These are phyloP conservation scores for Pythium aristosporum DNA, from an alignment of 352 stramenopile species.

Conservation along the genomic window DNA sequence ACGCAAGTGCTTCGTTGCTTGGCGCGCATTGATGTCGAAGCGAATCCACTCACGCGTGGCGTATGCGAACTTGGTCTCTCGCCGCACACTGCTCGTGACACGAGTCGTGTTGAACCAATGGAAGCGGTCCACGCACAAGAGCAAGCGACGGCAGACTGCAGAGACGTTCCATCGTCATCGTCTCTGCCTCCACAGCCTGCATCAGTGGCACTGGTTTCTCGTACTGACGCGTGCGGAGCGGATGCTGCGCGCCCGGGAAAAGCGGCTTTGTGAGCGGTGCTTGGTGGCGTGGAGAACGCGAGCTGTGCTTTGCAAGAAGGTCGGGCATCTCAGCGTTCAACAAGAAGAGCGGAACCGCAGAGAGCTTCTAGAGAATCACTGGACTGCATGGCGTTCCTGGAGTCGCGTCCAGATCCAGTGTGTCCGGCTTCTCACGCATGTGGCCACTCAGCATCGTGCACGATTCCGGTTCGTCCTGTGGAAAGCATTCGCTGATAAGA, in stretches of 20 bases:
- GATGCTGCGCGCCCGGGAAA: constrained; percentile 39
- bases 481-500: constrained; percentile 38
- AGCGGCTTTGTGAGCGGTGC: constrained; percentile 23
- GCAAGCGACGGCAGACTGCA: constrained; percentile 12
- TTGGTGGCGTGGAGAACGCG: constrained; percentile 53
- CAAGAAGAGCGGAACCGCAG: constrained; percentile 5
- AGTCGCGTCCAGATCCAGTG: constrained; percentile 31
- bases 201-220: constrained; percentile 44
- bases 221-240: constrained; percentile 47
- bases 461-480: constrained; percentile 58
- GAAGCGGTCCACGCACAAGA: constrained; percentile 18
- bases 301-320: constrained; percentile 19
- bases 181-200: constrained; percentile 4
- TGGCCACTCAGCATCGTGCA: constrained; percentile 35
- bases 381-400: constrained; percentile 38
- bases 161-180: background rate
- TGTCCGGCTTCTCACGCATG: constrained; percentile 35
- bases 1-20: constrained; percentile 37
- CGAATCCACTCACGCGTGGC: constrained; percentile 27
- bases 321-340: constrained; percentile 25
- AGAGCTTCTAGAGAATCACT: constrained; percentile 13
- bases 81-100: constrained; percentile 31
- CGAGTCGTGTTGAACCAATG: constrained; percentile 37
- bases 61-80: constrained; percentile 27
- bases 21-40: constrained; percentile 29